phyloP scores from a whole-genome alignment of 768 basidiomycete genomes.

The Amanita pseudoporphyria region DNA sequence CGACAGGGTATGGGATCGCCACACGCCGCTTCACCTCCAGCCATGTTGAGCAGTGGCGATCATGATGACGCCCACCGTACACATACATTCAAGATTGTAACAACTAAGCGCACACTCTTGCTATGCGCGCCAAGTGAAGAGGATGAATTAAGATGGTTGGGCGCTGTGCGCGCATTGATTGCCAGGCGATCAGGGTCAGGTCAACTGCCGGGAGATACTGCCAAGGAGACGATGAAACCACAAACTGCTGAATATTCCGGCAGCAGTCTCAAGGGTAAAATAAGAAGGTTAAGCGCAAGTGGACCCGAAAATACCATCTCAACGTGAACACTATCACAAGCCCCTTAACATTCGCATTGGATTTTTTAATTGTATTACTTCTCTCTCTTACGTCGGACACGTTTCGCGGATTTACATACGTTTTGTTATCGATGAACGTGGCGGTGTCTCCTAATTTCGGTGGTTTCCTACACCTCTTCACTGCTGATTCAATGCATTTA shows the following conservation, averaged over 20 bases:
- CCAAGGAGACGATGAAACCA: constrained; percentile 16
- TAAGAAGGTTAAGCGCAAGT: constrained; percentile 36
- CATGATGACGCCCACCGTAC: constrained; percentile 34
- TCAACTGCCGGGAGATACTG: constrained; percentile 36
- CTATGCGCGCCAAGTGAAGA: constrained; percentile 95
- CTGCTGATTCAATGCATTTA: neutral
- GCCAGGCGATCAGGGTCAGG: constrained; percentile 53
- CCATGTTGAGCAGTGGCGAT: constrained; percentile 24
- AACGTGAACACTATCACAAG: neutral
- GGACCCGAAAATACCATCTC: constrained; percentile 12
- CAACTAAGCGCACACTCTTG: constrained; percentile 81
- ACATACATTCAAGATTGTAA: constrained; percentile 92
- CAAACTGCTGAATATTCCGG: constrained; percentile 7
- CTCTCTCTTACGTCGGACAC: no score
- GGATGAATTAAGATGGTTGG: constrained; percentile 97
- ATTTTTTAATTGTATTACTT: neutral
- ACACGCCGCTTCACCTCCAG: constrained; percentile 25
- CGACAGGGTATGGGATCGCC: constrained; percentile 36
- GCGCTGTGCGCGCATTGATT: constrained; percentile 87
- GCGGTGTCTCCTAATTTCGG: no score
- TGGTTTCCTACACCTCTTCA: no score
- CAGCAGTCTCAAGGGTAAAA: constrained; percentile 35
- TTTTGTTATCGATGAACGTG: no score
- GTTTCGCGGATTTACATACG: neutral
- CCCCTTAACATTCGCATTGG: neutral